These are phyloP conservation scores for Withania somnifera DNA, from an alignment of 305 asterid genomes.

Conservation along the genomic window DNA sequence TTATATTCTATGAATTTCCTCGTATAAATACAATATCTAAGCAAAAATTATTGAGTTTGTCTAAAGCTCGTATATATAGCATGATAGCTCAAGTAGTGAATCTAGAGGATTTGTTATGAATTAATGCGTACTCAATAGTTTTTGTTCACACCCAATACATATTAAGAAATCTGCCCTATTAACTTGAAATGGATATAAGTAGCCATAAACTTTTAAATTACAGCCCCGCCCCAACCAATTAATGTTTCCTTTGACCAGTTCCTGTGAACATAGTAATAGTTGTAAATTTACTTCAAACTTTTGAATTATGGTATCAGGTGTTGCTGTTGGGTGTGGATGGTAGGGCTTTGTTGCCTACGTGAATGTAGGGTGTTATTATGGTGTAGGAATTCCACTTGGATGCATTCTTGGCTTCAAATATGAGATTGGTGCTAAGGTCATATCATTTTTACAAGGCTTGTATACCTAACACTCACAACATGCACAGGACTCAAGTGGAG, in stretches of 20 bases:
- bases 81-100: not conserved
- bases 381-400: constrained; percentile 56
- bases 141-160: not conserved
- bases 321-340: constrained; percentile 86
- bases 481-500: not conserved
- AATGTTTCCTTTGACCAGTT: no score
- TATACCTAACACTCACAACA: not conserved
- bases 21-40: not conserved
- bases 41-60: not conserved
- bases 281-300: not conserved
- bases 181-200: not conserved
- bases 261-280: no score
- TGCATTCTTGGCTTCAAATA: constrained; percentile 42
- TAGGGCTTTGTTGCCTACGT: constrained; percentile 72
- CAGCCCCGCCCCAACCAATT: no score
- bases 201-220: no score
- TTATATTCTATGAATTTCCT: not conserved
- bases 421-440: constrained; percentile 55
- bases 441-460: not conserved
- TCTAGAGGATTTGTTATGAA: not conserved
- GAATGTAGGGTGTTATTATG: constrained; percentile 60
- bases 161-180: not conserved
- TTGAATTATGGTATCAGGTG: constrained; percentile 29
- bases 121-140: not conserved
- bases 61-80: not conserved